Evolutionary conservation across 2,329 filamentous ascomycete genomes (phyloP), one percentile per base, ranked within the genome.

Genomic region (Parafenestella ontariensis): DNA sequence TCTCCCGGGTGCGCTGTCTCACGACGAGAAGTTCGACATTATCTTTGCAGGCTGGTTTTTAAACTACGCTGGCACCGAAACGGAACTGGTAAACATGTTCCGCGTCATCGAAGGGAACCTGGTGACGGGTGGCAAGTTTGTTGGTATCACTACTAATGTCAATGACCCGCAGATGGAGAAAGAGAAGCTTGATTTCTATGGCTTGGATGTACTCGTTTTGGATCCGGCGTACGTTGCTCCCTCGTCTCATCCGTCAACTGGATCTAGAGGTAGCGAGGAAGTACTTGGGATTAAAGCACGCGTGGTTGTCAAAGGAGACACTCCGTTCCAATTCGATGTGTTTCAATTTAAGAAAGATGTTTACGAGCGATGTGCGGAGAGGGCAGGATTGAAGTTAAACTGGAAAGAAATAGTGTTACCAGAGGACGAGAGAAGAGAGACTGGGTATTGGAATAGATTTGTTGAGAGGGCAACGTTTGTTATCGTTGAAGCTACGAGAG

Each of bases 21-120:
- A n/a, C n/a, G n/a, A n/a, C n/a, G 37, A 48, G 1, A 45, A 37
- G 4, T 71, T 62, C 50, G 68, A 71, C 50, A 31, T 70, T 28
- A 62, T 71, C 39, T 71, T 72, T 47, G 69, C 68, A 20, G 68
- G 64, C 40, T 72, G 67, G 66, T 69, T 72, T 24, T 59, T 71
- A 40, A 72, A 72, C 56, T 71, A 72, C 42, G 69, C 69, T 2
- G 65, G 63, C 45, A 65, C 61, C 0, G 59, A 63, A 42, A 15
- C 11, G 2, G 64, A 68, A 31, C 48, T 72, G 1, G 54, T 47
- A 0, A 51, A 37, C 42, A 69, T 72, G 68, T 70, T 70, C 42
- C 45, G 51, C 28, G 61, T 66, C 3, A 65, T 71, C 11, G 49
- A 54, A 21, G 11, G 33, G 13, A 64, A 66, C 36, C 54, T 72